Percentiles rank a stretch among this genome's conserved stretches.
phyloP scores from a whole-genome alignment of 2,329 filamentous ascomycete species.

The Arthrobotrys sphaeroides region DNA sequence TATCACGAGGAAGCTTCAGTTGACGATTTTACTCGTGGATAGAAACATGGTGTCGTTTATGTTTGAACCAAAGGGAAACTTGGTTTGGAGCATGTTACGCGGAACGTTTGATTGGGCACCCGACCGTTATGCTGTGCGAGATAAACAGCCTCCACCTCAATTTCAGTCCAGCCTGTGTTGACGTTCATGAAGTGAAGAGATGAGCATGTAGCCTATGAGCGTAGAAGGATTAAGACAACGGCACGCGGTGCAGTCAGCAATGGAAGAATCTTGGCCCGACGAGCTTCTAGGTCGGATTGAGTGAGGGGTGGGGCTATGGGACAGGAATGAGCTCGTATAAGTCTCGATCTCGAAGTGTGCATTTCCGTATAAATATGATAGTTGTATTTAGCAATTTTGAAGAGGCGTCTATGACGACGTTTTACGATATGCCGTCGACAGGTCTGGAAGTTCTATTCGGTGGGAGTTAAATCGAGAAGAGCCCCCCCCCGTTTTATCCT shows the following conservation, averaged over 20 bases:
- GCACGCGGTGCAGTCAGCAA: conserved; percentile 21
- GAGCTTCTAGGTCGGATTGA: conserved; percentile 17
- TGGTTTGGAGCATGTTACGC: conserved; percentile 27
- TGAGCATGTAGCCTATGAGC: conserved; percentile 33
- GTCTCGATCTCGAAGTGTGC: too few species aligned
- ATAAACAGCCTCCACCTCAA: conserved; percentile 16
- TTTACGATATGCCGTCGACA: conserved; percentile 15
- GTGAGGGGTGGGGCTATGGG: neutral
- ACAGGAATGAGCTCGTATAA: too few species aligned
- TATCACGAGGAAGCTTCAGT: conserved; percentile 38
- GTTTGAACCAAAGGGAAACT: conserved; percentile 19
- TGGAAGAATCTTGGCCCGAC: conserved; percentile 12
- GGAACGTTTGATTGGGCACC: conserved; percentile 43
- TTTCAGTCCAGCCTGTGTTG: conserved; percentile 6
- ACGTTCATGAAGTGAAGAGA: conserved; percentile 17
- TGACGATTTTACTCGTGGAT: conserved; percentile 39
- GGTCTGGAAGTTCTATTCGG: conserved; percentile 28
- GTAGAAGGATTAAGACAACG: conserved; percentile 48
- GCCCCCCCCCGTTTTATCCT: conserved; percentile 11
- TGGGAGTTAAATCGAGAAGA: conserved; percentile 19
- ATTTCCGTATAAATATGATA: conserved; percentile 6
- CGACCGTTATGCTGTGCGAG: conserved; percentile 32
- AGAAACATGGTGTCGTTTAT: neutral
- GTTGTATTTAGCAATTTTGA: conserved; percentile 10
- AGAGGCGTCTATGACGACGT: conserved; percentile 28